Base-by-base conservation (phyloP, 805 yeast species). In the Metschnikowia lochheadii region DNA sequence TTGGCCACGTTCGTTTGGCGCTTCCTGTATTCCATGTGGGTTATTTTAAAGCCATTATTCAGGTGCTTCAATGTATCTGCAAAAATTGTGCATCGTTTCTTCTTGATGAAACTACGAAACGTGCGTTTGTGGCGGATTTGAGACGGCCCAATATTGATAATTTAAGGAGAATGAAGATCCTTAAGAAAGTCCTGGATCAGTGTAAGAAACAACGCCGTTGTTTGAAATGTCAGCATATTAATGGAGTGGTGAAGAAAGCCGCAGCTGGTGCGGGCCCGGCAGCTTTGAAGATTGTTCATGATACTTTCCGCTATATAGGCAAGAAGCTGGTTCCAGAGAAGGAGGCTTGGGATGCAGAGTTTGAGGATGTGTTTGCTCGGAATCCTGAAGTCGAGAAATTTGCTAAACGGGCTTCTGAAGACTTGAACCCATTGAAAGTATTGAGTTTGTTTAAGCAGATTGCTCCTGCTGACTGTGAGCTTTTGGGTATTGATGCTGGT, bases 1-100 rank as follows among this genome's bases (percentile, higher is more conserved):
- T 94, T 67, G 99, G 99, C 39, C 97, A 95, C 63, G 81, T 94
- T 56, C 82, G 89, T 61, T 77, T 94, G 47, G 96, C 98, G 0
- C 74, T 94, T 41, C 99, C 99, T 1, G 98, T 91, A 13, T 94
- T 92, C 72, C 99, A 94, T 64, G 94, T 94, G 43, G 99, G 99
- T 17, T 94, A 91, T 67, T 94, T 94, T 78, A 92, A 92, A 66
- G 84, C 91, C 40, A 87, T 89, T 20, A 87, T 94, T 56, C 86
- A 83, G 63, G 90, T 94, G 38, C 70, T 94, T 49, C 99, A 94
- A 67, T 82, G 88, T 48, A 83, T 94, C 54, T 94, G 99, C 75
- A 94, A 94, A 66, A 81, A 79, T 55, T 94, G 99, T 70, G 87
- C 96, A 1, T 73, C 84, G 8, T 69, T 94, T 21, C 71, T 94